Base-by-base conservation (phyloP, 352 stramenopile species). In the Phytopythium kandeliae region DNA sequence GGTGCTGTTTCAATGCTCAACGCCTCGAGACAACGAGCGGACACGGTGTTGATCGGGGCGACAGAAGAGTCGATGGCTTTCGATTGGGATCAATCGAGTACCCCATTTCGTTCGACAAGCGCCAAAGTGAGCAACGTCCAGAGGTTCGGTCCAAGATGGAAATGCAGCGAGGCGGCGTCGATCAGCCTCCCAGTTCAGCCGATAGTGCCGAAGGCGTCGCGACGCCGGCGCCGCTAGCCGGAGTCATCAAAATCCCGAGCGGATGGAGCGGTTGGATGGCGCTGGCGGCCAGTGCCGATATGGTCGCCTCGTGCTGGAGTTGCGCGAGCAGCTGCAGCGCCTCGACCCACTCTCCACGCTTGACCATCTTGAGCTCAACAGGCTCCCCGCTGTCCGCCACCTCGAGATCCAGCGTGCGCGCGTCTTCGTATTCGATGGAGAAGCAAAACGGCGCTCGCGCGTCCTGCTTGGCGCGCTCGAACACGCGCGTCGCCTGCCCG, bases 341-440 rank as follows among this genome's bases (percentile, higher is more conserved):
- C n/a, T 89, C 80, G 0, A 65, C 62, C 80, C 80, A 91, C 51
- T 87, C 80, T 7, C 37, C 51, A 7, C 77, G 79, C 41, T 86
- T 86, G 9, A 49, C 40, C 43, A 74, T 73, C 59, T 91, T 89
- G 41, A 77, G 57, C 53, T 89, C 80, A 48, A 15, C 35, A 1
- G 51, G 25, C 5, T 38, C 40, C 0, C 30, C 25, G 44, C 15
- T 24, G 37, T 26, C 17, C 28, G 58, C 33, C 45, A 89, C 80
- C 75, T 91, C 77, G 9, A 90, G 47, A 50, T 90, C 78, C 12
- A 90, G 61, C n/a, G 78, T 85, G 8, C 78, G 69, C 33, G 57
- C 76, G 28, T 90, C 74, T n/a, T 87, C 76, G 58, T 90, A 90
- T 34, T 86, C 67, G 46, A 90, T 64, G 0, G 80, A 91, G 43